These are phyloP conservation scores for Lippia alba DNA, from an alignment of 305 asterid species.

Conservation along the genomic window DNA sequence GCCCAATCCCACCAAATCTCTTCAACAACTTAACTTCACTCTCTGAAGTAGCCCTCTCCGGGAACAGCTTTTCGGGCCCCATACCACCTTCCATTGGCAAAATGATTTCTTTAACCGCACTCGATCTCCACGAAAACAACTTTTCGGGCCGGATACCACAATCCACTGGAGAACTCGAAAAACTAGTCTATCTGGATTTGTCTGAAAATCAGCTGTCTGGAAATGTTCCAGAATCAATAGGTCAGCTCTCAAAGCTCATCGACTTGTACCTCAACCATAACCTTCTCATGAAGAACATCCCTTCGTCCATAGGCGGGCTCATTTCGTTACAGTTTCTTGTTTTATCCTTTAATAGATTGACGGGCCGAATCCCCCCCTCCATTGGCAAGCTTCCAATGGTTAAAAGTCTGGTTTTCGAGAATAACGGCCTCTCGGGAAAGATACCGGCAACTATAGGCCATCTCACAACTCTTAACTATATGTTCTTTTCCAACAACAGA, in stretches of 20 bases:
- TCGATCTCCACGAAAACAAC: constrained; percentile 55
- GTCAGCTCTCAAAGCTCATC: constrained; percentile 44
- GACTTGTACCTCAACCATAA: constrained; percentile 46
- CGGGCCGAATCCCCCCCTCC: constrained; percentile 61
- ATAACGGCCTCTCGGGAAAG: constrained; percentile 60
- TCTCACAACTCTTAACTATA: constrained; percentile 42
- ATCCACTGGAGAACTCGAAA: constrained; percentile 46
- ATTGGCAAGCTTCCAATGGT: constrained; percentile 47
- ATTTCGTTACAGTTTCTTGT: constrained; percentile 44
- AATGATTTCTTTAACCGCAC: constrained; percentile 37
- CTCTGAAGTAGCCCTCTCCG: constrained; percentile 44
- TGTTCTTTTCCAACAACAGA: constrained; percentile 63
- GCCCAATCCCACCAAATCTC: constrained; percentile 43
- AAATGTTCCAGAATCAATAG: constrained; percentile 54
- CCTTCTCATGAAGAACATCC: constrained; percentile 52
- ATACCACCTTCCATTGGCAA: constrained; percentile 56
- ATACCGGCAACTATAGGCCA: constrained; percentile 62
- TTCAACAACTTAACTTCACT: constrained; percentile 44
- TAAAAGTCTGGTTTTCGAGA: constrained; percentile 49
- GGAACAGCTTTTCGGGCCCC: constrained; percentile 51
- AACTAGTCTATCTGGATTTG: constrained; percentile 46
- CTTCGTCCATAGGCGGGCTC: constrained; percentile 54
- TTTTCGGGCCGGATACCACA: constrained; percentile 55
- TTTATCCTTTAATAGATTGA: constrained; percentile 50
- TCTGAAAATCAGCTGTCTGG: constrained; percentile 54